Evolutionary conservation across 345 rosid species (phyloP).

Genomic region (Streptanthus diversifolius): DNA sequence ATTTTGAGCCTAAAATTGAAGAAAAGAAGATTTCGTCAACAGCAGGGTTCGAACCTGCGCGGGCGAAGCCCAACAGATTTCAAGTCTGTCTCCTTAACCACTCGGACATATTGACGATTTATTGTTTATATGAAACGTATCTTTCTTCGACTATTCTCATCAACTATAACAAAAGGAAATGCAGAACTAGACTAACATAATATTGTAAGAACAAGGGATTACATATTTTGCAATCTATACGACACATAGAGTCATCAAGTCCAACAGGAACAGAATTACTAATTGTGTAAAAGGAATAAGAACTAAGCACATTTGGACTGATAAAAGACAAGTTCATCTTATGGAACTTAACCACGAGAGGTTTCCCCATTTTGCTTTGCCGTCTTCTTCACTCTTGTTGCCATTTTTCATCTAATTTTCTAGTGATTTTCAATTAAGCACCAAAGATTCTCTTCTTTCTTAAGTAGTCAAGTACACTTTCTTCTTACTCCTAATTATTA

Average conservation of each 20-base stretch:
- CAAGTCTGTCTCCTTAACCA: slow-evolving; percentile 98
- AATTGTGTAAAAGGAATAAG: no score
- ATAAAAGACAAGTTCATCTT: background rate
- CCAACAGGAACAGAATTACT: background rate
- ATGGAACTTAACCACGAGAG: no score
- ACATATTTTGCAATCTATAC: background rate
- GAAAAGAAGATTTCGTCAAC: background rate
- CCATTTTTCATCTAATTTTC: no score
- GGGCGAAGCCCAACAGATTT: slow-evolving; percentile 82
- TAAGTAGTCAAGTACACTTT: no score
- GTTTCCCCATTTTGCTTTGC: no score
- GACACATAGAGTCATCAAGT: background rate
- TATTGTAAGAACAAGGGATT: background rate
- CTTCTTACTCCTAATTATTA: no score
- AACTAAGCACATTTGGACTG: background rate
- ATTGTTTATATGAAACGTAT: background rate
- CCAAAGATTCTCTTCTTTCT: no score
- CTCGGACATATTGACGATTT: slow-evolving; percentile 76
- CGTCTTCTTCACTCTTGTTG: no score
- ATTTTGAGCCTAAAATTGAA: no score
- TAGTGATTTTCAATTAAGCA: no score
- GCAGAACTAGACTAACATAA: background rate
- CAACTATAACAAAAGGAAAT: background rate
- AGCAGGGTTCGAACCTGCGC: slow-evolving; percentile 83
- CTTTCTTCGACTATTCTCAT: background rate